Evolutionary conservation across 345 rosid genomes (phyloP).

Genomic region (Psidium guajava): DNA sequence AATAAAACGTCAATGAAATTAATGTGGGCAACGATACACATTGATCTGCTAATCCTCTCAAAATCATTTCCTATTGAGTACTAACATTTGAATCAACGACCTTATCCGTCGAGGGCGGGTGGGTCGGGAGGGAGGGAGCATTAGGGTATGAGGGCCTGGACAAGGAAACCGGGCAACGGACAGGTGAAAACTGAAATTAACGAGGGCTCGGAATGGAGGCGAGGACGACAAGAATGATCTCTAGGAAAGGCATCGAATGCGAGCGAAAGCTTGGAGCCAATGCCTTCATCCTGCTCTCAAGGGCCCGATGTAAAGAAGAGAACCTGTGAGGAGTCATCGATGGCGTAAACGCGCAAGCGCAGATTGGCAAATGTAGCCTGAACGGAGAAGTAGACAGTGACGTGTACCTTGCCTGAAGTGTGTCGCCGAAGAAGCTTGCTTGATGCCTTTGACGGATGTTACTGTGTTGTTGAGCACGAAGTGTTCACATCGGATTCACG

Average conservation of each 20-base stretch:
- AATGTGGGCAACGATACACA: not conserved
- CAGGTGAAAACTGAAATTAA: too few relatives aligned
- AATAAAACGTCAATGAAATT: too few relatives aligned
- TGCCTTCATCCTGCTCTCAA: not conserved
- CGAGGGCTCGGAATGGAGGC: not conserved
- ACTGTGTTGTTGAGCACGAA: not conserved
- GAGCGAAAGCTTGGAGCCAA: not conserved
- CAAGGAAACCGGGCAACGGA: too few relatives aligned
- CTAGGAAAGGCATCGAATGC: not conserved
- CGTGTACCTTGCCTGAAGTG: not conserved
- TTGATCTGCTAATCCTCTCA: not conserved
- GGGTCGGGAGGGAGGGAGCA: too few relatives aligned
- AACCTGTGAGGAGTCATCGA: not conserved
- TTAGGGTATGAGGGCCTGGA: too few relatives aligned
- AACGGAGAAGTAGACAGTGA: not conserved
- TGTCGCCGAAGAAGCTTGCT: not conserved
- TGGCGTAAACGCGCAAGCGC: not conserved
- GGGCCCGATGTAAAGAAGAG: not conserved
- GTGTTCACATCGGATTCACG: not conserved
- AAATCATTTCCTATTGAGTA: not conserved
- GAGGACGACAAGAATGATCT: not conserved
- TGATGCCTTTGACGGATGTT: not conserved
- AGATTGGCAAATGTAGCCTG: not conserved
- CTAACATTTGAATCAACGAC: not conserved
- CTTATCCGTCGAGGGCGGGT: too few relatives aligned